These are phyloP conservation scores for Paracoccidioides brasiliensis DNA, from an alignment of 2,329 filamentous ascomycete species.

Conservation along the genomic window DNA sequence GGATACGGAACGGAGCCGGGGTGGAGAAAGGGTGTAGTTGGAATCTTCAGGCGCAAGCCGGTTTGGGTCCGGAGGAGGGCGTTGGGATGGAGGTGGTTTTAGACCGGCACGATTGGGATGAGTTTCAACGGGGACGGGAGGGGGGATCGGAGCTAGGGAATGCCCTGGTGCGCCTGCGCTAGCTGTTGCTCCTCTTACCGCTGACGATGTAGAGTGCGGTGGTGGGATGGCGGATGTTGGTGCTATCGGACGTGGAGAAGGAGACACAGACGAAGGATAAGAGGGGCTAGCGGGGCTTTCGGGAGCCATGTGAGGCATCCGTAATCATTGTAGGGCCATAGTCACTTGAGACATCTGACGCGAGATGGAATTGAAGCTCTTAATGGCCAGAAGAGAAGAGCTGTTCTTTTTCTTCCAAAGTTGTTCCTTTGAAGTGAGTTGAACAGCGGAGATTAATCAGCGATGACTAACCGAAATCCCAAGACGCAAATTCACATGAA, in stretches of 20 bases:
- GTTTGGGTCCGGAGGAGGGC: constrained; percentile 44
- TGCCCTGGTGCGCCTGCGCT: neutral
- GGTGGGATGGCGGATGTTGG: neutral
- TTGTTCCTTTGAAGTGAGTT: neutral
- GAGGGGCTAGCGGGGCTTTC: neutral
- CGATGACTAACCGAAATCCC: neutral
- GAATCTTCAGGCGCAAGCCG: constrained; percentile 77
- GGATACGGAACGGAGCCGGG: constrained; percentile 33
- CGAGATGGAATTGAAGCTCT: neutral
- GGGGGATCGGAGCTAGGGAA: constrained; percentile 27
- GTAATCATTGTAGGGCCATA: constrained; percentile 5
- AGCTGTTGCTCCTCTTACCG: neutral
- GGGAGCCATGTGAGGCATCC: constrained; percentile 1
- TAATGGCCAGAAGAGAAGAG: neutral
- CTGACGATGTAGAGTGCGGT: neutral
- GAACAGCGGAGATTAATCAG: neutral
- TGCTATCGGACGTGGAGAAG: neutral
- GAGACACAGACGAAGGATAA: neutral
- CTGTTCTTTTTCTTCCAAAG: neutral
- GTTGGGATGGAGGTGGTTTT: constrained; percentile 18
- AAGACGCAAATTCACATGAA: too few relatives aligned
- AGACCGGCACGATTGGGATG: constrained; percentile 30
- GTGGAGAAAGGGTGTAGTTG: constrained; percentile 51
- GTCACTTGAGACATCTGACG: neutral
- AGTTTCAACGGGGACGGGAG: constrained; percentile 34